These are phyloP conservation scores for Clavispora carvajalis DNA, from an alignment of 805 yeast species.

Conservation along the genomic window DNA sequence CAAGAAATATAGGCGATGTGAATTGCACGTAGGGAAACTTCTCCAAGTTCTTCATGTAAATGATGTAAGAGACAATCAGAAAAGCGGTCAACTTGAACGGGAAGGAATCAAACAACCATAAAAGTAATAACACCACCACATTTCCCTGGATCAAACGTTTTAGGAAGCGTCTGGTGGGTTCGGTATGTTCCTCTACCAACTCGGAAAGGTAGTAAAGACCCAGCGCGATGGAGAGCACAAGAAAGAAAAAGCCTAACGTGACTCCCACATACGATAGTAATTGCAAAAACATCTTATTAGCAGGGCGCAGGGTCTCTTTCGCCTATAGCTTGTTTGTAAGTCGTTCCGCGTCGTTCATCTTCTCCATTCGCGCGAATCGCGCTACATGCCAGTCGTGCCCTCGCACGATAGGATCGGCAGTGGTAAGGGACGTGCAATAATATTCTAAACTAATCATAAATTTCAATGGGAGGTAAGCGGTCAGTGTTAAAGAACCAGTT, in stretches of 20 bases:
- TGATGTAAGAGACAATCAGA: constrained; percentile 62
- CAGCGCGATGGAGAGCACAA: constrained; percentile 63
- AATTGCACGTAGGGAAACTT: constrained; percentile 81
- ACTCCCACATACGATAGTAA: constrained; percentile 35
- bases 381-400: neutral
- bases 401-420: neutral
- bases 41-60: constrained; percentile 72
- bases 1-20: constrained; percentile 63
- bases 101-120: constrained; percentile 72
- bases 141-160: constrained; percentile 58
- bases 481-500: constrained; percentile 96
- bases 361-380: neutral
- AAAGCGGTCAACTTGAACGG: constrained; percentile 66
- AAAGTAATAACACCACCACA: constrained; percentile 47
- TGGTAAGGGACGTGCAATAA: neutral
- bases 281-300: constrained; percentile 30
- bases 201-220: constrained; percentile 90
- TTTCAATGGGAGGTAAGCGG: constrained; percentile 91
- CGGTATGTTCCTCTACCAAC: constrained; percentile 88
- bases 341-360: neutral
- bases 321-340: neutral
- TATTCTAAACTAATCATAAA: constrained; percentile 38
- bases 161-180: constrained; percentile 70
- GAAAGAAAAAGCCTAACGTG: constrained; percentile 35
- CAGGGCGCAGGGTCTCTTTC: neutral